A percentile compares a stretch with the other conserved stretches of the same genome.
Evolutionary conservation across 2,329 filamentous ascomycete species (phyloP).

Genomic region (Trichoderma sp.): DNA sequence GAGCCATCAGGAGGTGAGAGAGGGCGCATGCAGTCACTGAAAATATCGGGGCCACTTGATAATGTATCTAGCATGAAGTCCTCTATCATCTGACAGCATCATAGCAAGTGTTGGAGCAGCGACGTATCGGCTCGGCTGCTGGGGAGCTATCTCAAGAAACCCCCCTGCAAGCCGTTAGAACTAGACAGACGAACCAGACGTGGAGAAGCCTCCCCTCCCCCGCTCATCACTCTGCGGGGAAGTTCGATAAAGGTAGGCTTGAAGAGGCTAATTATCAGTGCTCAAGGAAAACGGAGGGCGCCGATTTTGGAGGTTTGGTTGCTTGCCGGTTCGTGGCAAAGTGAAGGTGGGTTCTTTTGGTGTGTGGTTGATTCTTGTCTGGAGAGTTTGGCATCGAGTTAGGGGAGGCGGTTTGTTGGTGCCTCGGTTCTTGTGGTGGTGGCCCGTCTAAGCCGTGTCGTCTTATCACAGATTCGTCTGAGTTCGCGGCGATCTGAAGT

Average conservation of each 20-base stretch:
- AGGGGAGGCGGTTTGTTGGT: neutral
- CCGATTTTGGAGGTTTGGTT: constrained; percentile 2
- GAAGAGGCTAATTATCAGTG: constrained; percentile 4
- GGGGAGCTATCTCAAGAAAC: too few species aligned
- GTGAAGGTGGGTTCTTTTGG: neutral
- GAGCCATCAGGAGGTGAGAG: constrained; percentile 13
- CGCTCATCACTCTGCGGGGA: constrained; percentile 18
- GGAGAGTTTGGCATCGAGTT: too few species aligned
- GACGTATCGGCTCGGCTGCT: too few species aligned
- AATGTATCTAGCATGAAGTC: constrained; percentile 3
- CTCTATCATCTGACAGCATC: neutral
- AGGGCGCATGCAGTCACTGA: constrained; percentile 7
- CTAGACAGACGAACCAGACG: neutral
- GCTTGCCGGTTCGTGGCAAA: constrained; percentile 3
- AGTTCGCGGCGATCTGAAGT: too few species aligned
- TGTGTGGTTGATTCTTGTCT: constrained; percentile 2
- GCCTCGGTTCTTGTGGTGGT: neutral
- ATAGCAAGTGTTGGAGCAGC: neutral
- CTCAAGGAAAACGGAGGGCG: constrained; percentile 1
- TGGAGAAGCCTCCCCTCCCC: constrained; percentile 7
- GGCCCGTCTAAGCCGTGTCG: too few species aligned
- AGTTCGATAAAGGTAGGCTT: constrained; percentile 17
- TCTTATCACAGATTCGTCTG: too few species aligned
- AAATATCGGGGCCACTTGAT: constrained; percentile 9
- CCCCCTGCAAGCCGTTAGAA: constrained; percentile 15